phyloP scores from a whole-genome alignment of 140 eudicot species.

The Flaveria floridana region DNA sequence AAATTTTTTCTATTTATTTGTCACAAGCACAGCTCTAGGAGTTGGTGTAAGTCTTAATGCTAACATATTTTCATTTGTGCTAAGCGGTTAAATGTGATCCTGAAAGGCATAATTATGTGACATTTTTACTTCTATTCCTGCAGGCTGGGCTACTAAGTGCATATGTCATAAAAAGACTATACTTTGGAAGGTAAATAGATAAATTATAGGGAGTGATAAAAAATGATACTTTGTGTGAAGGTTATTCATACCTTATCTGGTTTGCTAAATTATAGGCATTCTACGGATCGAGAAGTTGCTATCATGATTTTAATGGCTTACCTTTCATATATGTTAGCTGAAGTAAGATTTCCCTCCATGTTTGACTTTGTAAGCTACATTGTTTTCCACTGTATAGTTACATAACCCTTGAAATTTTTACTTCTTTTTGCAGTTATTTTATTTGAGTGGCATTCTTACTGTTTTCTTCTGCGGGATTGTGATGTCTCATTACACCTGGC shows the following conservation, averaged over 20 bases:
- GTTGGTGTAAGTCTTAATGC: slow-evolving; percentile 56
- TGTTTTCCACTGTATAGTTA: neutral
- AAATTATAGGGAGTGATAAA: neutral
- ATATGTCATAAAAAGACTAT: slow-evolving; percentile 71
- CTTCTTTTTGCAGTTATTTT: slow-evolving; percentile 54
- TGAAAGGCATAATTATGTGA: slow-evolving; percentile 6
- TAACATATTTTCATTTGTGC: slow-evolving; percentile 13
- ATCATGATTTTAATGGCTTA: slow-evolving; percentile 91
- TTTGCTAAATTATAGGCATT: slow-evolving; percentile 56
- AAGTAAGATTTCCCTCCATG: slow-evolving; percentile 46
- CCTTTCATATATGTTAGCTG: slow-evolving; percentile 75
- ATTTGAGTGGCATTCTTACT: slow-evolving; percentile 78
- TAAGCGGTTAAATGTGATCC: slow-evolving; percentile 10
- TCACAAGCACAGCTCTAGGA: slow-evolving; percentile 71
- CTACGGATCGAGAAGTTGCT: slow-evolving; percentile 90
- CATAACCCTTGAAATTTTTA: slow-evolving; percentile 9
- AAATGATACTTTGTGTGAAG: slow-evolving; percentile 2
- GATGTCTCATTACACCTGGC: slow-evolving; percentile 96
- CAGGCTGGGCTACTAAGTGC: slow-evolving; percentile 94
- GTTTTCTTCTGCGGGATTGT: slow-evolving; percentile 93
- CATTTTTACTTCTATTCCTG: slow-evolving; percentile 24
- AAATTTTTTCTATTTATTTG: slow-evolving; percentile 67
- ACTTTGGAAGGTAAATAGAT: slow-evolving; percentile 72
- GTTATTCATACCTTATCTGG: neutral
- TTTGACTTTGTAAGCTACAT: slow-evolving; percentile 15